Base-by-base conservation (phyloP, 2,329 filamentous ascomycete genomes). In the Fusarium pseudoanthophilum region DNA sequence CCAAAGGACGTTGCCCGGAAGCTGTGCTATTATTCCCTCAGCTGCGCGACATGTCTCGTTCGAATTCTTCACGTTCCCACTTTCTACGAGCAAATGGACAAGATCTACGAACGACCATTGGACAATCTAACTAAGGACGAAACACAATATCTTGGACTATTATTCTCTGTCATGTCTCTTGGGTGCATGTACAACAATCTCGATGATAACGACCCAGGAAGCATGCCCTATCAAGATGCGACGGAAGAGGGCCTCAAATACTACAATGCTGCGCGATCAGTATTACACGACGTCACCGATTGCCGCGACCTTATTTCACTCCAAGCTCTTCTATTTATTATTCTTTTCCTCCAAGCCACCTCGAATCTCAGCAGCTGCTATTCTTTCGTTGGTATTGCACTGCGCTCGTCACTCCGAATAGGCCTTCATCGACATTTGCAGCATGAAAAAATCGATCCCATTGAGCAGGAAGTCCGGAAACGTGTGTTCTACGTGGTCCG, bases 361-460 rank as follows among this genome's bases (percentile, higher is more conserved):
- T 92, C 93, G 15, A 93, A 94, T 78, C 84, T 95, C 36, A 93
- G 91, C 78, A 92, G 91, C 15, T 95, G 93, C 79, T 95, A 95
- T 80, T 90, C 92, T 0, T 95, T 94, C 75, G 88, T 95, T 53
- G 93, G 93, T 11, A 92, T 95, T 75, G 93, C 92, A 5, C 84
- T 95, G 55, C 89, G 93, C 57, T 92, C 92, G 11, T 90, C 92
- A n/a, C 82, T 95, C 39, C 89, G 93, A 34, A 91, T 95, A 83
- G 93, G 93, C 13, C 84, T 95, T 32, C 93, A 96, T 80, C 91
- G 93, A 59, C 89, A 92, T 67, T 83, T 95, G 11, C 85, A 90
- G 18, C 89, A 92, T 53, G 87, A 89, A 62, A 87, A 87, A 63
- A 87, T 92, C 60, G 87, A 88, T 56, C 85, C 89, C 5, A 88